Conservation (phyloP, 1,139 yeast species). For the Kluyveromyces sp. region DNA sequence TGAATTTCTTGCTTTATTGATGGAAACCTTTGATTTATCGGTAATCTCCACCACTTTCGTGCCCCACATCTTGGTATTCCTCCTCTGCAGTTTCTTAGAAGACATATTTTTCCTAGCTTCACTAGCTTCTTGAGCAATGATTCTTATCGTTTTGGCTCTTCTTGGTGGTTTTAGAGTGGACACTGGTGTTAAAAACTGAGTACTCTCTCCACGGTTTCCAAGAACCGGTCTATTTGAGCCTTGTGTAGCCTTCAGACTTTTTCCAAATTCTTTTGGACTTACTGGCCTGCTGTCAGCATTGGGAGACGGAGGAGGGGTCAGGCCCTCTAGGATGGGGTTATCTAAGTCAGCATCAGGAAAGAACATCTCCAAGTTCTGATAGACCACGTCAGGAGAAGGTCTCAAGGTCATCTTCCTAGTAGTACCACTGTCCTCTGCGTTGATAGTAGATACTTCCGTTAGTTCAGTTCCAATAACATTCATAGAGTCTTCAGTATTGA, state of each 20-base stretch:
- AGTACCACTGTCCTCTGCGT: conserved; percentile 11
- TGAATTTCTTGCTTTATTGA: conserved; percentile 41
- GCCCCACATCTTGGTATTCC: conserved; percentile 97
- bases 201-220: conserved; percentile 15
- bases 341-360: conserved; percentile 93
- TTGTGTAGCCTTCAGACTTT: conserved; percentile 7
- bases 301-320: conserved; percentile 55
- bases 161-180: conserved; percentile 29
- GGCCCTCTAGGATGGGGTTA: conserved; percentile 79
- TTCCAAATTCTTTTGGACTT: conserved; percentile 2
- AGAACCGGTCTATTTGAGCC: conserved; percentile 14
- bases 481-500: conserved; percentile 9
- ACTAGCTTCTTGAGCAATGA: conserved; percentile 88
- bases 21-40: conserved; percentile 48
- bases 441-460: conserved; percentile 14
- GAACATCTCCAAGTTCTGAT: conserved; percentile 81
- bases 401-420: conserved; percentile 53
- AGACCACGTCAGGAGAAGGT: conserved; percentile 92
- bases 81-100: conserved; percentile 43
- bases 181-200: conserved; percentile 11
- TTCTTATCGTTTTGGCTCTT: conserved; percentile 81
- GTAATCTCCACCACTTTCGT: conserved; percentile 88
- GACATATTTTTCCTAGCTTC: conserved; percentile 42
- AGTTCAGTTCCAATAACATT: conserved; percentile 10
- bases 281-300: conserved; percentile 9